Evolutionary conservation across 441 rosid species (phyloP), one percentile per base, ranked within the genome.

Genomic region (Geranium incanum): DNA sequence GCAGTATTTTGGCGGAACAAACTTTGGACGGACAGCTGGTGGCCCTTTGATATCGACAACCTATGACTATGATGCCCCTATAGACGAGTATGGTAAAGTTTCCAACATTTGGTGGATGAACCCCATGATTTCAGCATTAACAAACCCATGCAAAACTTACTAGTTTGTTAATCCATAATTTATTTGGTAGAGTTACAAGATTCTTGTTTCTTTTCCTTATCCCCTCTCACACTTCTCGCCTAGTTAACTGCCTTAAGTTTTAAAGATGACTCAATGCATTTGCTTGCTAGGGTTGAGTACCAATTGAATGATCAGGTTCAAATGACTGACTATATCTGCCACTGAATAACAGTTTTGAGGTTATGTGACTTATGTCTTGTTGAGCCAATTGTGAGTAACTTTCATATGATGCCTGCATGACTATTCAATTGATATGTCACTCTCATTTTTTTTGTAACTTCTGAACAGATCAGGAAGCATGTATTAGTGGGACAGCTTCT

Each of bases 1-100:
- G 79, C 82, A 88, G 90, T 88, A 86, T 78, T 88, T 88, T 69
- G 93, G 93, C 18, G 93, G 90, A 71, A 86, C 89, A 78, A 88
- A 86, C 84, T 86, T 88, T 50, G 90, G 90, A 45, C 78, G 90
- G 78, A 88, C 86, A 0, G 89, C 86, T 2, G 93, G 93, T 52
- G 93, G 93, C 38, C 90, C 89, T 73, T 41, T 88, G 70, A 55
- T 84, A 67, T 89, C 93, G 43, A 84, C 93, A 21, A 88, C 90
- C 79, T 88, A 88, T 55, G 93, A 86, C 74, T 88, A 88, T 66
- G 90, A 88, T 67, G 90, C 93, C 68, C 93, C 93, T 12, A 68
- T 86, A 45, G 90, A 88, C 74, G 93, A 88, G 80, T 88, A 86
- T 43, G 93, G 90, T 86, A 81, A 72, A 15, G 4, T 78, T 76